Percentiles rank a stretch among this genome's conserved stretches.
Evolutionary conservation across 257 asterid genomes (phyloP).

Genomic region (Solanum pinnatisectum): DNA sequence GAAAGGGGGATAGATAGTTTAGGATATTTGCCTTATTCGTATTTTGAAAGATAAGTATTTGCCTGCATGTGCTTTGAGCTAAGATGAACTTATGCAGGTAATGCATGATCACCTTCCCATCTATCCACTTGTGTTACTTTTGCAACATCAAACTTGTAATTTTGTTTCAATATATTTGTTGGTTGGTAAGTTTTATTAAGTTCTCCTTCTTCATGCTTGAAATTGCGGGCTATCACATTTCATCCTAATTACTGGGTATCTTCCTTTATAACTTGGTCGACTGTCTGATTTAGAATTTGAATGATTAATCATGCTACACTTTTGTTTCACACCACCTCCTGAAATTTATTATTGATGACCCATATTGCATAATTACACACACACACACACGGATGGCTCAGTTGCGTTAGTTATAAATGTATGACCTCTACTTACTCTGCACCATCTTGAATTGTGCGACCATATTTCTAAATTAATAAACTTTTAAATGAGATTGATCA

Average conservation of each 20-base stretch:
- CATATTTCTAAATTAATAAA: background rate
- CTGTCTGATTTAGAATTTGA: background rate
- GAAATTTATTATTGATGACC: background rate
- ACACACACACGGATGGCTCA: background rate
- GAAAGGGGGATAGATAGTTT: conserved; percentile 15
- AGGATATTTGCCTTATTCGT: conserved; percentile 2
- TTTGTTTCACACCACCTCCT: background rate
- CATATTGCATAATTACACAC: background rate
- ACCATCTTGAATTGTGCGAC: background rate
- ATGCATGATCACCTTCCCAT: background rate
- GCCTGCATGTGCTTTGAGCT: conserved; percentile 10
- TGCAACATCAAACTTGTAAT: background rate
- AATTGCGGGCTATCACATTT: background rate
- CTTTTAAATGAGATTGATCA: background rate
- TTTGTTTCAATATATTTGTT: background rate
- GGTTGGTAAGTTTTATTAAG: background rate
- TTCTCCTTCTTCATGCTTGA: background rate
- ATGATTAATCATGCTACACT: background rate
- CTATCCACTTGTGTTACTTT: background rate
- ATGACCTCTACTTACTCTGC: background rate
- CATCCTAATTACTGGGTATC: background rate
- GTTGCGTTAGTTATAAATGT: background rate
- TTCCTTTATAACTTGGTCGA: background rate
- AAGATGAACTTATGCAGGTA: conserved; percentile 14
- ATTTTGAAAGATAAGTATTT: conserved; percentile 10